Conservation (phyloP, 2,329 filamentous ascomycete genomes). For the Tympanopsis confertula region DNA sequence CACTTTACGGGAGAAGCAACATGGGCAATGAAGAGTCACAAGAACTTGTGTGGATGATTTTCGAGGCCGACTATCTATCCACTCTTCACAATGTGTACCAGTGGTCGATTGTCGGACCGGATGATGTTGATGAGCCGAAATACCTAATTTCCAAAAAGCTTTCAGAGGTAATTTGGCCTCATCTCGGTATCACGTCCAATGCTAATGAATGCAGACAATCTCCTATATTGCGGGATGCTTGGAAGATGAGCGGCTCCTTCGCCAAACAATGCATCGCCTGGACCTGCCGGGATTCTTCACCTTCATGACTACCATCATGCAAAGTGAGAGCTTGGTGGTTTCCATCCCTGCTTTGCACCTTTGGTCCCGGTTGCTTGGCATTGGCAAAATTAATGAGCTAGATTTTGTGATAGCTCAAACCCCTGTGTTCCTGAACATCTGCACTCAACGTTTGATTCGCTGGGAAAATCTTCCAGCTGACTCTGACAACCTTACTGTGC, state of each 20-base stretch:
- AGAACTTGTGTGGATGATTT: constrained; percentile 69
- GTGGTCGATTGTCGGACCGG: constrained; percentile 68
- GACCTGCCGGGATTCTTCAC: constrained; percentile 68
- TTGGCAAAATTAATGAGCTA: constrained; percentile 47
- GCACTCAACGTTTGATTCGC: constrained; percentile 70
- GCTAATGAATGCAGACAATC: constrained; percentile 48
- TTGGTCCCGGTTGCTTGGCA: constrained; percentile 68
- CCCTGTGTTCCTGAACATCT: constrained; percentile 68
- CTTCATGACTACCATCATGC: constrained; percentile 67
- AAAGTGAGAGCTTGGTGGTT: constrained; percentile 77
- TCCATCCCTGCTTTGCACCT: constrained; percentile 86
- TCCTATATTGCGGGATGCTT: constrained; percentile 77
- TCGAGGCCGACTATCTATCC: constrained; percentile 56
- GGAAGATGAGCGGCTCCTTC: constrained; percentile 59
- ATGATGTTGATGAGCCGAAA: constrained; percentile 80
- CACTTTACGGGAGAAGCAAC: constrained; percentile 64
- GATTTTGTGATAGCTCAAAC: constrained; percentile 36
- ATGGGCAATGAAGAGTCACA: constrained; percentile 70
- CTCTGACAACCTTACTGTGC: constrained; percentile 64
- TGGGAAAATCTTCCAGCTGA: constrained; percentile 82
- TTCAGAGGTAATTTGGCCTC: constrained; percentile 54
- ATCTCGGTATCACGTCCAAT: not conserved
- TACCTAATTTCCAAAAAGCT: constrained; percentile 90
- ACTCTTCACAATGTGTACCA: constrained; percentile 65
- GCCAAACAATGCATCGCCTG: constrained; percentile 43